Evolutionary conservation across 495 filamentous ascomycete species (phyloP).

Genomic region (Aspergillus ellipticus): DNA sequence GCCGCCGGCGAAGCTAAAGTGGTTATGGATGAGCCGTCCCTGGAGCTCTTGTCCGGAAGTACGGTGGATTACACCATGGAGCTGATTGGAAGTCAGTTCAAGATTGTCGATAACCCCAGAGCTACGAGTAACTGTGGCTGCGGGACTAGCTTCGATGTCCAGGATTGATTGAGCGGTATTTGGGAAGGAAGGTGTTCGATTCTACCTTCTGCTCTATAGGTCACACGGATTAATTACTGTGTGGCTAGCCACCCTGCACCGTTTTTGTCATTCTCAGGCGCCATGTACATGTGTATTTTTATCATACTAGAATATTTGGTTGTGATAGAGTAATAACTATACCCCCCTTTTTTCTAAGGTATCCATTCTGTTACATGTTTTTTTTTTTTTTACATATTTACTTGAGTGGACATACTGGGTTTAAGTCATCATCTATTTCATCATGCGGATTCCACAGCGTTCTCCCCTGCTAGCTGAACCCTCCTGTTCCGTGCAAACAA

Average conservation of each 20-base stretch:
- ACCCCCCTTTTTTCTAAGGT: background rate
- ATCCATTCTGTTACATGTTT: background rate
- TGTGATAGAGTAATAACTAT: constrained; percentile 13
- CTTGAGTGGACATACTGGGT: background rate
- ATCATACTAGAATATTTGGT: background rate
- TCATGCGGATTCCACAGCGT: constrained; percentile 17
- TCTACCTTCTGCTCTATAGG: too few relatives aligned
- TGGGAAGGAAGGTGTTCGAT: too few relatives aligned
- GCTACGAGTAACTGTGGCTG: constrained; percentile 96
- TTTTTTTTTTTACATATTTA: too few relatives aligned
- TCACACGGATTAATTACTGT: too few relatives aligned
- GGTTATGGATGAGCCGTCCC: constrained; percentile 81
- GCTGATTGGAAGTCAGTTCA: constrained; percentile 96
- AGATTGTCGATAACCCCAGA: constrained; percentile 85
- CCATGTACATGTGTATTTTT: background rate
- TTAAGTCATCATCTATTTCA: constrained; percentile 21
- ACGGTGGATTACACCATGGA: constrained; percentile 96
- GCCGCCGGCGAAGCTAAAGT: constrained; percentile 65
- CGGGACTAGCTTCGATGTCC: constrained; percentile 97
- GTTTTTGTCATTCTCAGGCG: background rate
- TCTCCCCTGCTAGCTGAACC: constrained; percentile 9
- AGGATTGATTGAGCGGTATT: constrained; percentile 36
- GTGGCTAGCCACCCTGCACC: too few relatives aligned
- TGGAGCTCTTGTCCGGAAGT: constrained; percentile 87
- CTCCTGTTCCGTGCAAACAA: constrained; percentile 11